phyloP scores from a whole-genome alignment of 805 yeast genomes.

The Lipomyces yamadae region DNA sequence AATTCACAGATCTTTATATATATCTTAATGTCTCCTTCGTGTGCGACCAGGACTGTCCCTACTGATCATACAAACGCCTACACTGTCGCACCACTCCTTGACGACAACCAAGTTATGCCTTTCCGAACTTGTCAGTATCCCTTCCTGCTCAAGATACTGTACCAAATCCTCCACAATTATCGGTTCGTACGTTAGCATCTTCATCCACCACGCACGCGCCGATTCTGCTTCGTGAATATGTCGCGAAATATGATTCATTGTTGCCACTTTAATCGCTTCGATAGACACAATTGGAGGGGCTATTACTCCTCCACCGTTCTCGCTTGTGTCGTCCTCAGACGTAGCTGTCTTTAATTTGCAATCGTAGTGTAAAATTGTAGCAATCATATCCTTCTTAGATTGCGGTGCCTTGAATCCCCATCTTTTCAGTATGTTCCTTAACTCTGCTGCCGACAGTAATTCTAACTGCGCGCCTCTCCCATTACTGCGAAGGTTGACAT shows the following conservation, averaged over 20 bases:
- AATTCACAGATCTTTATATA: background rate
- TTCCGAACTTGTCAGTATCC: constrained; percentile 3
- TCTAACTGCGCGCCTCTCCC: background rate
- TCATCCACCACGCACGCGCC: constrained; percentile 34
- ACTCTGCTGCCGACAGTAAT: constrained; percentile 20
- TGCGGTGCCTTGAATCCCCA: constrained; percentile 36
- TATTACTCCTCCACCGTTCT: background rate
- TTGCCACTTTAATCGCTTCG: constrained; percentile 17
- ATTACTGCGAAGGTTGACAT: background rate
- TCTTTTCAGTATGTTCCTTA: constrained; percentile 16
- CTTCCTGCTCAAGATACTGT: constrained; percentile 16
- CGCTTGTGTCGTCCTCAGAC: background rate
- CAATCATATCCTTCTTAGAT: constrained; percentile 23
- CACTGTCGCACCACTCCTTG: constrained; percentile 35
- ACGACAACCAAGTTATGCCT: constrained; percentile 7
- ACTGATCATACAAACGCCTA: constrained; percentile 24
- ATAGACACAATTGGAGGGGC: constrained; percentile 5
- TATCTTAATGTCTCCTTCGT: constrained; percentile 2
- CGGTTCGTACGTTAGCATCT: constrained; percentile 34
- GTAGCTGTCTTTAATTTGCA: background rate
- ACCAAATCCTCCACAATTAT: constrained; percentile 31
- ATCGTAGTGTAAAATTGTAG: constrained; percentile 15
- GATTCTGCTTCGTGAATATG: constrained; percentile 8
- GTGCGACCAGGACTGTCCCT: constrained; percentile 10
- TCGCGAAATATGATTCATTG: constrained; percentile 16